These are phyloP conservation scores for Metarhizium rileyi DNA, from an alignment of 2,329 filamentous ascomycete species.

Conservation along the genomic window DNA sequence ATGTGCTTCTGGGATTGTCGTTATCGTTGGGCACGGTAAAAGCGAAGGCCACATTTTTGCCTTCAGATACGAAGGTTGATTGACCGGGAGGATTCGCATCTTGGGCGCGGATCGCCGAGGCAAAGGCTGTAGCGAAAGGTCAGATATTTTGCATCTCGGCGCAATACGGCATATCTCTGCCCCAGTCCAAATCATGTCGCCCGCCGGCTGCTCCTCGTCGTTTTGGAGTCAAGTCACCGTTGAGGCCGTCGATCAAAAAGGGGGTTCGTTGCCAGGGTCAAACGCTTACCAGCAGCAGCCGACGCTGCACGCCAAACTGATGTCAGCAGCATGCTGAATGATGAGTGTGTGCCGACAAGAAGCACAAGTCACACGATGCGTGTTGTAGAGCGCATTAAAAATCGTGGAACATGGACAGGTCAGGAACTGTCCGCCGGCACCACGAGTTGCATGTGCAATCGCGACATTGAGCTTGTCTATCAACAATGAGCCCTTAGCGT, in stretches of 20 bases:
- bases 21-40: conserved; percentile 37
- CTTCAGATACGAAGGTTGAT: conserved; percentile 34
- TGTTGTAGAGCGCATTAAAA: not conserved
- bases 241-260: not conserved
- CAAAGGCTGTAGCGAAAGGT: conserved; percentile 11
- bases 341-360: not conserved
- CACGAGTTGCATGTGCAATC: not conserved
- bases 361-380: not conserved
- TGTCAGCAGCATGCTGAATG: conserved; percentile 18
- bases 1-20: conserved; percentile 28
- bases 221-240: no score
- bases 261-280: not conserved
- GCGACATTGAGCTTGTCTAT: not conserved
- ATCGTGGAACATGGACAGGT: no score
- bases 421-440: no score
- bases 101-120: conserved; percentile 17
- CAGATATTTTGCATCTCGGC: not conserved
- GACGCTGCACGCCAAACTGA: conserved; percentile 20
- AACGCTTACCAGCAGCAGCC: conserved; percentile 18
- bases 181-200: not conserved
- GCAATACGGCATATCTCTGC: not conserved
- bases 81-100: conserved; percentile 22
- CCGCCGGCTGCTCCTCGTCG: no score
- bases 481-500: not conserved
- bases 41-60: conserved; percentile 37